Base-by-base conservation (phyloP, 2,329 filamentous ascomycete species). In the Xylaria sp. region DNA sequence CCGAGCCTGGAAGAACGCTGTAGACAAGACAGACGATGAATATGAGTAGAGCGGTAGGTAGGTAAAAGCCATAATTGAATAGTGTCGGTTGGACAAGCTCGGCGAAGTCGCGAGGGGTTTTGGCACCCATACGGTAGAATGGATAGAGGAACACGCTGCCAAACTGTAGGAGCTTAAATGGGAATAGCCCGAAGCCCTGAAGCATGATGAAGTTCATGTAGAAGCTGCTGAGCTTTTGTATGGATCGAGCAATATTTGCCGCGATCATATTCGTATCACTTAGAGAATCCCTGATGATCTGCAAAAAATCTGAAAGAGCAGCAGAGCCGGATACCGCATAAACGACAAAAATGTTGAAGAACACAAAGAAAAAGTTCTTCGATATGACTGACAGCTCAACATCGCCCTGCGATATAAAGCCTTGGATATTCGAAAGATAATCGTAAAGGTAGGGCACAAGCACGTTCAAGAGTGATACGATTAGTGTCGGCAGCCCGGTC, bases 361-460 rank as follows among this genome's bases (percentile, higher is more conserved):
- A 99, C 9, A 91, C 94, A 75, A 99, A 99, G 83, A 98, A 97
- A 79, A 98, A 99, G 77, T 98, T 99, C 80, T 99, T 99, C 57
- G 92, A 97, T 68, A 99, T 94, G 46, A 96, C 84, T 0, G 95
- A 98, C 6, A 99, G 83, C 76, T 98, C 95, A 21, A 99, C 89
- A 65, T 99, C 95, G 46, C 92, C 92, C 70, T 93, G 92, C 0
- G 95, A 98, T 54, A 97, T 92, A 89, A 96, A 96, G 51, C 95
- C 95, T 79, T 99, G 95, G 55, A 87, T 85, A 74, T 94, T 94
- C 2, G 94, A 92, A 11, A 99, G 85, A 81, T 89, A 97, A 70
- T 96, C 93, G 79, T 99, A 99, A 0, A 99, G 81, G 74, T 96
- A 98, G 0, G 95, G 96, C 1, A 98, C 94, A 6, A 90, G 84